These are phyloP conservation scores for Malbranchea cinnamomea DNA, from an alignment of 2,329 filamentous ascomycete genomes.

Conservation along the genomic window DNA sequence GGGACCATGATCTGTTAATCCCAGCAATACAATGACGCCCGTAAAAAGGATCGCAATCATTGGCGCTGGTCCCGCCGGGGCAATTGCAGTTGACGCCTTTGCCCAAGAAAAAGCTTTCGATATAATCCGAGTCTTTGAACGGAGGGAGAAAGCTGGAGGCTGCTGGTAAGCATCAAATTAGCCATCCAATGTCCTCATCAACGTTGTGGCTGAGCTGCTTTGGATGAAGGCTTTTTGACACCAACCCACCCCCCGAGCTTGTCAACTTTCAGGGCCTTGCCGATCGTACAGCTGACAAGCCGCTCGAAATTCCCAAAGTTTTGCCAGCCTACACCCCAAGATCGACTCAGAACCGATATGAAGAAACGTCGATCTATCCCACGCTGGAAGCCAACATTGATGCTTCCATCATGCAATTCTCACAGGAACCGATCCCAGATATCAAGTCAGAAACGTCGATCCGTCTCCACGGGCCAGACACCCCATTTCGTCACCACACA, in stretches of 20 bases:
- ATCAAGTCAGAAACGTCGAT: slow-evolving; percentile 29
- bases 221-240: slow-evolving; percentile 13
- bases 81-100: slow-evolving; percentile 1
- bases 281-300: slow-evolving; percentile 35
- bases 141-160: slow-evolving; percentile 60
- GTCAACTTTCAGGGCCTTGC: slow-evolving; percentile 35
- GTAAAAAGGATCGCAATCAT: slow-evolving; percentile 50
- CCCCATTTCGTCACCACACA: slow-evolving; percentile 48
- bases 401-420: slow-evolving; percentile 44
- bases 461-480: slow-evolving; percentile 38
- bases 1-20: too few relatives aligned
- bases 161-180: slow-evolving; percentile 88
- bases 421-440: slow-evolving; percentile 38
- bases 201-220: slow-evolving; percentile 13
- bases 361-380: slow-evolving; percentile 46
- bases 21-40: background rate
- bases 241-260: slow-evolving; percentile 23
- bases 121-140: slow-evolving; percentile 64
- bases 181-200: slow-evolving; percentile 22
- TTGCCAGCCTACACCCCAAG: slow-evolving; percentile 35
- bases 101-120: slow-evolving; percentile 42
- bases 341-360: slow-evolving; percentile 33
- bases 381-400: slow-evolving; percentile 53
- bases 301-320: slow-evolving; percentile 31
- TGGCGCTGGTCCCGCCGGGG: slow-evolving; percentile 64